Evolutionary conservation across 2,329 filamentous ascomycete genomes (phyloP).

Genomic region (Tolypocladium guangdongense): DNA sequence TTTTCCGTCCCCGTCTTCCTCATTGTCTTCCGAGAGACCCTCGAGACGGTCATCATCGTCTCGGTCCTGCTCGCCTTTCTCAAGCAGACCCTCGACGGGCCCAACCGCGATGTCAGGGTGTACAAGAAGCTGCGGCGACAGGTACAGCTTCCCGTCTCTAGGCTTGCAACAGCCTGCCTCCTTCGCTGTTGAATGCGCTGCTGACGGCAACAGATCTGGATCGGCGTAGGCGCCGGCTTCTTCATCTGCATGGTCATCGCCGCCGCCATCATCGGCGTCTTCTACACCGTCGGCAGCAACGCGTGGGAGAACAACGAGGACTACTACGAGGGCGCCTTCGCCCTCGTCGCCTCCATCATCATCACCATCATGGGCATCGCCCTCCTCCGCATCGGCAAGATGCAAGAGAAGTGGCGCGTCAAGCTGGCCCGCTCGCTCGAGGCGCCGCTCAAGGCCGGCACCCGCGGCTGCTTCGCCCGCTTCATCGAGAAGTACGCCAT

Average conservation of each 20-base stretch:
- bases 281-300: slow-evolving; percentile 57
- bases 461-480: slow-evolving; percentile 40
- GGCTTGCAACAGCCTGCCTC: not conserved
- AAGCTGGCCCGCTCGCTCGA: slow-evolving; percentile 67
- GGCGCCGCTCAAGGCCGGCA: slow-evolving; percentile 32
- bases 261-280: slow-evolving; percentile 58
- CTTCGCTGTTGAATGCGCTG: slow-evolving; percentile 25
- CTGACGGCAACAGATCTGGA: slow-evolving; percentile 38
- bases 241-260: slow-evolving; percentile 55
- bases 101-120: slow-evolving; percentile 45
- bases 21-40: slow-evolving; percentile 75
- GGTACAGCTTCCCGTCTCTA: slow-evolving; percentile 24
- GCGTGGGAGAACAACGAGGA: slow-evolving; percentile 58
- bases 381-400: slow-evolving; percentile 69
- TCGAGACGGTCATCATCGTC: slow-evolving; percentile 77
- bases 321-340: slow-evolving; percentile 74
- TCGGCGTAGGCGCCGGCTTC: slow-evolving; percentile 51
- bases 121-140: slow-evolving; percentile 61
- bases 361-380: slow-evolving; percentile 74
- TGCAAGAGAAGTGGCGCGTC: slow-evolving; percentile 78
- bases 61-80: slow-evolving; percentile 79
- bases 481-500: slow-evolving; percentile 72
- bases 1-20: slow-evolving; percentile 80
- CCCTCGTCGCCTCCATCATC: slow-evolving; percentile 63
- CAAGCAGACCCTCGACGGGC: slow-evolving; percentile 64